Base-by-base conservation (phyloP, 2,329 filamentous ascomycete species). In the Ceratocystis lukuohia region DNA sequence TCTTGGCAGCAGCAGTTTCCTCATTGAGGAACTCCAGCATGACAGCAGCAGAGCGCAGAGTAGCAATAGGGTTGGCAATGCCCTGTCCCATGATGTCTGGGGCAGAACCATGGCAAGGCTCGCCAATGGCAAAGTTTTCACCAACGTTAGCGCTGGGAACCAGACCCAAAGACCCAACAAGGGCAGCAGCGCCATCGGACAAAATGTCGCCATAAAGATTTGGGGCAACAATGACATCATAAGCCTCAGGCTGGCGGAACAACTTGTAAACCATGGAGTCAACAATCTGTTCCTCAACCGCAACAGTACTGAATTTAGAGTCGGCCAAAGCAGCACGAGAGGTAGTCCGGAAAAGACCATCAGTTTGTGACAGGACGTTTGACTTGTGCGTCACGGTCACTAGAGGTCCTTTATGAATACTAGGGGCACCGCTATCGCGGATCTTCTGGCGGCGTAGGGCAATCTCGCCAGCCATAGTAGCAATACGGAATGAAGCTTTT, bases 201-300 rank as follows among this genome's bases (percentile, higher is more conserved):
- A 99, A 82, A 71, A 99, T 94, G 77, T 99, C 94, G 71, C 94
- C 94, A 78, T 99, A 97, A 69, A 99, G 83, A 79, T 97, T 97
- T 64, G 93, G 94, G 7, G 93, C 94, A 61, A 99, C 94, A 71
- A 99, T 96, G 71, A 97, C 93, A 76, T 99, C 94, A 84, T 97
- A 99, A 74, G 88, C 88, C 73, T 88, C 83, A 56, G 94, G 94
- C 78, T 97, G 91, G 69, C 93, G 90, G 86, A 97, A 97, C 67
- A 99, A 88, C 82, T 97, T 97, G 85, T 97, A 97, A 67, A 97
- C 91, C 94, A 99, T 99, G 69, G 88, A 93, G 78, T 99, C 94
- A 69, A 99, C 93, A 71, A 99, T 99, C 80, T 99, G 94, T 82
- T 97, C 94, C 77, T 97, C 94, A 65, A 96, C 81, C 53, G 78